Base-by-base conservation (phyloP, 1,284 basidiomycete genomes). In the Boletus smithii region DNA sequence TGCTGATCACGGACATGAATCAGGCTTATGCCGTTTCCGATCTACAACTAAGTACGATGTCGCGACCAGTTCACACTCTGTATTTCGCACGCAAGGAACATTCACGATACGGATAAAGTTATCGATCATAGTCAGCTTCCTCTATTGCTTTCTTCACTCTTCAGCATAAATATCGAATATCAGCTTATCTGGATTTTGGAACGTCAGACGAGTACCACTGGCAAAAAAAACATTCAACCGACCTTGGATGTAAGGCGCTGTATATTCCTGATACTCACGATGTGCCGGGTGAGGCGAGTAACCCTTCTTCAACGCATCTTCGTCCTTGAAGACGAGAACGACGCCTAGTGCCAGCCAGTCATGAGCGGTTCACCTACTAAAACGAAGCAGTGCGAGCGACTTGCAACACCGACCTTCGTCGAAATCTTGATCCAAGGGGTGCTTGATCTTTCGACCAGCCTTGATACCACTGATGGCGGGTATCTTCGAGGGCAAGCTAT, bases 1-100 rank as follows among this genome's bases (percentile, higher is more conserved):
- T 50, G 10, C 38, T 58, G 33, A 53, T 30, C 31, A 41, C 10
- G 30, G 9, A n/a, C 13, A 16, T 33, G 22, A 42, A 22, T 13
- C 17, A 73, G 72, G 53, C 46, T 83, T 32, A 43, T 82, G 49
- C 80, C 80, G 10, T 65, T 83, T 33, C 79, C 76, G 13, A 83
- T 80, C 54, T 79, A 81, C 53, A 62, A 75, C 55, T 77, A 57
- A 70, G n/a, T 5, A 40, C 7, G 8, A 17, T 42, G 8, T 44
- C 32, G 14, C 14, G 14, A 38, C 29, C 8, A 24, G 5, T 18
- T 5, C 16, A 5, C 1, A 32, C 20, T 31, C 1, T 39, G 37
- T 33, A 42, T 39, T 35, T 5, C 8, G 9, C 18, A 48, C 16
- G 10, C 20, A 52, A 44, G 23, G 23, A 18, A 29, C 39, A 40